Percentiles rank a stretch among this genome's conserved stretches.
Conservation (phyloP, 192 early-diverging fungal species). For the Umbelopsis ramanniana region DNA sequence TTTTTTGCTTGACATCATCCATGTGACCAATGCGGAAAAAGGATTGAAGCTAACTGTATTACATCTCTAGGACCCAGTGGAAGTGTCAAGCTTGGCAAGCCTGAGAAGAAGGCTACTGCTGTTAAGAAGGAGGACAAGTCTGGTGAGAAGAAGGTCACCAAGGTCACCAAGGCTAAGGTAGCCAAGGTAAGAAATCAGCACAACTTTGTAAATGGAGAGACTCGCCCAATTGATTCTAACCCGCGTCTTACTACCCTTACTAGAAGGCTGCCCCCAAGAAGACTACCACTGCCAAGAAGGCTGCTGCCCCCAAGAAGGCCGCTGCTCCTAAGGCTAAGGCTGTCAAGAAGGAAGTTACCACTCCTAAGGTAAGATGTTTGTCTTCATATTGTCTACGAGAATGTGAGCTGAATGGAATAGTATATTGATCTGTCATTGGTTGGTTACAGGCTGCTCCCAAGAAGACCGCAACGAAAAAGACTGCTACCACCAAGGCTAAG, state of each 20-base stretch:
- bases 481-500: constrained; percentile 45
- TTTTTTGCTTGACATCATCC: constrained; percentile 16
- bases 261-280: constrained; percentile 47
- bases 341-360: constrained; percentile 18
- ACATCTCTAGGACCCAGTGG: constrained; percentile 51
- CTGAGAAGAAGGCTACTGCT: constrained; percentile 39
- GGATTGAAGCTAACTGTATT: neutral
- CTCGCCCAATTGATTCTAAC: neutral
- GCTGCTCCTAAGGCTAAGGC: constrained; percentile 54
- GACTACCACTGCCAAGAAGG: constrained; percentile 50
- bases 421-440: constrained; percentile 38
- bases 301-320: constrained; percentile 43
- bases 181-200: neutral
- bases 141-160: constrained; percentile 50
- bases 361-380: neutral
- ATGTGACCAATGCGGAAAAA: neutral
- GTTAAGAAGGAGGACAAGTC: constrained; percentile 36
- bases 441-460: constrained; percentile 23
- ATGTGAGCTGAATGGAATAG: neutral
- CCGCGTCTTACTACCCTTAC: constrained; percentile 31
- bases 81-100: constrained; percentile 67
- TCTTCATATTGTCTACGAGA: too few species aligned
- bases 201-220: constrained; percentile 20
- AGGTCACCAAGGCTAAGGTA: constrained; percentile 42
- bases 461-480: constrained; percentile 40